Conservation (phyloP, 345 rosid species). For the Salix viminalis region DNA sequence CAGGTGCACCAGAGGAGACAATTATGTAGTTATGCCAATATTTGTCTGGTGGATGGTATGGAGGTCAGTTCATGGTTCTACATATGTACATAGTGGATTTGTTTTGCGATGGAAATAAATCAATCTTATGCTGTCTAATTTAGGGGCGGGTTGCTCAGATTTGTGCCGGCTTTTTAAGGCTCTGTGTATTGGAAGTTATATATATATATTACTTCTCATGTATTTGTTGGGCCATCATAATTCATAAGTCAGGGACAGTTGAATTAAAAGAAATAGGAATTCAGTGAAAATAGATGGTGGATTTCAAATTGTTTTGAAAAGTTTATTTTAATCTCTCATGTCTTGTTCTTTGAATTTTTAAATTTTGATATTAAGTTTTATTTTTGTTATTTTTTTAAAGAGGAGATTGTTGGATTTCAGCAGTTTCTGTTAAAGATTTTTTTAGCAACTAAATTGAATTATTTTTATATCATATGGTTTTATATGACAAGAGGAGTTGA, state of each 20-base stretch:
- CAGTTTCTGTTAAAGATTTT: too few relatives aligned
- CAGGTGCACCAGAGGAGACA: neutral
- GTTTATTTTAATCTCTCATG: too few relatives aligned
- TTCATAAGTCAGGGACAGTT: neutral
- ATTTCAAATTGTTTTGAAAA: too few relatives aligned
- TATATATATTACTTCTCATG: neutral
- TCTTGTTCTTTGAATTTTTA: too few relatives aligned
- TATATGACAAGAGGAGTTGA: too few relatives aligned
- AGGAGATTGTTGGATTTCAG: too few relatives aligned
- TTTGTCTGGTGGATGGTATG: conserved; percentile 5
- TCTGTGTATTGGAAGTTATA: neutral
- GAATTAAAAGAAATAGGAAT: too few relatives aligned
- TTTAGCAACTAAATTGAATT: too few relatives aligned
- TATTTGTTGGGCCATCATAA: neutral
- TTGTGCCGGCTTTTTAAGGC: neutral
- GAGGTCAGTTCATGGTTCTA: neutral
- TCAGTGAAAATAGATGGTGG: too few relatives aligned
- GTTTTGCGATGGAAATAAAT: conserved; percentile 3
- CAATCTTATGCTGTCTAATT: neutral
- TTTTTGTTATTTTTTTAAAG: too few relatives aligned
- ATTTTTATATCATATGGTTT: too few relatives aligned
- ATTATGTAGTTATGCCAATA: conserved; percentile 3
- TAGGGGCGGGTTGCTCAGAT: neutral
- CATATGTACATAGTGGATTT: conserved; percentile 22
- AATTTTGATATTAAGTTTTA: too few relatives aligned